Percentiles rank a stretch among this genome's conserved stretches.
Evolutionary conservation across 352 stramenopile genomes (phyloP).

Genomic region (Phytophthora macrochlamydospora): DNA sequence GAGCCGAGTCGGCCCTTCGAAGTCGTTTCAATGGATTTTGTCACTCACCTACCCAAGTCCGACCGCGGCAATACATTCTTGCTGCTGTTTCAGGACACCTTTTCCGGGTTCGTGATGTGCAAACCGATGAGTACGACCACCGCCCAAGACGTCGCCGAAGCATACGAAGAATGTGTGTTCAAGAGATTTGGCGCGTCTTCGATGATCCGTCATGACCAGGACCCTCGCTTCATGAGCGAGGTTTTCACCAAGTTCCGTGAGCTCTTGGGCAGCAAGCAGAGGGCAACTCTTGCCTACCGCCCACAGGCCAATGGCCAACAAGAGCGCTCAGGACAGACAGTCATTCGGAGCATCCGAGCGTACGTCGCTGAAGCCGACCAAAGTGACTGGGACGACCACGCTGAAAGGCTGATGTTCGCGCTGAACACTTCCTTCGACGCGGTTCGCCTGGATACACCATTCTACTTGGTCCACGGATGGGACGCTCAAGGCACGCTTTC

Average conservation of each 20-base stretch:
- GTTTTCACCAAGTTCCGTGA: background rate
- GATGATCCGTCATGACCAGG: background rate
- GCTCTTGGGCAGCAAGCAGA: constrained; percentile 1
- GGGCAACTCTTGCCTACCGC: constrained; percentile 11
- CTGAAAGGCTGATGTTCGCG: background rate
- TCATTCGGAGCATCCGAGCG: constrained; percentile 4
- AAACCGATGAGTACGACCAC: background rate
- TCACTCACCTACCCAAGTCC: background rate
- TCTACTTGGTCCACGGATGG: constrained; percentile 13
- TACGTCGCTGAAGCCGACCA: constrained; percentile 9
- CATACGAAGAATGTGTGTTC: background rate
- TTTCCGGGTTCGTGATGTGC: background rate
- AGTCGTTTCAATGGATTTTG: constrained; percentile 3
- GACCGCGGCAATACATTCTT: background rate
- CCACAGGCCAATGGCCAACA: constrained; percentile 13
- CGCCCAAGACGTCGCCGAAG: background rate
- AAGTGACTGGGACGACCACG: constrained; percentile 13
- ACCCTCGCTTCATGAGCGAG: background rate
- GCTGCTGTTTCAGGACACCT: background rate
- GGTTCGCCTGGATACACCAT: constrained; percentile 6
- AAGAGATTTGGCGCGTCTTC: background rate
- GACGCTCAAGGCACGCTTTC: background rate
- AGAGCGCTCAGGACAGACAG: constrained; percentile 1
- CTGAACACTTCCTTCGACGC: constrained; percentile 13
- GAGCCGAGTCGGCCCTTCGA: constrained; percentile 1